A percentile compares a stretch with the other conserved stretches of the same genome.
Evolutionary conservation across 1,284 basidiomycete species (phyloP).

Genomic region (Moniliophthora roreri): DNA sequence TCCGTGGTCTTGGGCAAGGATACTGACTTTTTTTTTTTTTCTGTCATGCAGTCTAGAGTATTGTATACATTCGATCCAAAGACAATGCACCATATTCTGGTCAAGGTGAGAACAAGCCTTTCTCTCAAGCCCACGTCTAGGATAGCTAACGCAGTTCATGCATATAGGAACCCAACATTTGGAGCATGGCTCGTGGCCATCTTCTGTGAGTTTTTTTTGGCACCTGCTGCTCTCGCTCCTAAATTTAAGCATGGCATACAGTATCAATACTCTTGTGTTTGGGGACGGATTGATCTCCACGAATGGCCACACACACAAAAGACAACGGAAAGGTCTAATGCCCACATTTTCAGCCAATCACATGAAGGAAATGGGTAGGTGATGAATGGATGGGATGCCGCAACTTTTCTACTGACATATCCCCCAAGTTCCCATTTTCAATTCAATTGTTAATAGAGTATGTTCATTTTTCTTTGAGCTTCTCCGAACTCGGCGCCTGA

Average conservation of each 20-base stretch:
- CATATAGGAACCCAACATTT: background rate
- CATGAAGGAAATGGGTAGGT: slow-evolving; percentile 13
- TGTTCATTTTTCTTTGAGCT: too few relatives aligned
- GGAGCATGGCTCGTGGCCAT: background rate
- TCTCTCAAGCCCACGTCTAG: too few relatives aligned
- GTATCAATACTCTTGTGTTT: background rate
- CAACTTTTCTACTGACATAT: background rate
- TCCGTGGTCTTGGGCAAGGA: too few relatives aligned
- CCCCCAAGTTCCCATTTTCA: slow-evolving; percentile 9
- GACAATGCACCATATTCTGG: slow-evolving; percentile 32
- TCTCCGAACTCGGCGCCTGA: too few relatives aligned
- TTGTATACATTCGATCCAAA: slow-evolving; percentile 31
- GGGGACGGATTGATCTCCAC: slow-evolving; percentile 6
- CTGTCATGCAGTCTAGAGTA: slow-evolving; percentile 25
- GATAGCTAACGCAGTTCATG: background rate
- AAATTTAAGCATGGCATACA: too few relatives aligned
- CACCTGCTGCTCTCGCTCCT: background rate
- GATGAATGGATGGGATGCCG: background rate
- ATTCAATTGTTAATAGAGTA: slow-evolving; percentile 6
- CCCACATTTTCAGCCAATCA: slow-evolving; percentile 14
- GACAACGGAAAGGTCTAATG: slow-evolving; percentile 12
- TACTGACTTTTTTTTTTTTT: too few relatives aligned
- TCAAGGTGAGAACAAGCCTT: slow-evolving; percentile 23
- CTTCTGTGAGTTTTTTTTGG: background rate
- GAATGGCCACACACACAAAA: slow-evolving; percentile 10